A percentile compares a stretch with the other conserved stretches of the same genome.
phyloP scores from a whole-genome alignment of 2,329 filamentous ascomycete genomes.

The Amauroascus verrucosus region DNA sequence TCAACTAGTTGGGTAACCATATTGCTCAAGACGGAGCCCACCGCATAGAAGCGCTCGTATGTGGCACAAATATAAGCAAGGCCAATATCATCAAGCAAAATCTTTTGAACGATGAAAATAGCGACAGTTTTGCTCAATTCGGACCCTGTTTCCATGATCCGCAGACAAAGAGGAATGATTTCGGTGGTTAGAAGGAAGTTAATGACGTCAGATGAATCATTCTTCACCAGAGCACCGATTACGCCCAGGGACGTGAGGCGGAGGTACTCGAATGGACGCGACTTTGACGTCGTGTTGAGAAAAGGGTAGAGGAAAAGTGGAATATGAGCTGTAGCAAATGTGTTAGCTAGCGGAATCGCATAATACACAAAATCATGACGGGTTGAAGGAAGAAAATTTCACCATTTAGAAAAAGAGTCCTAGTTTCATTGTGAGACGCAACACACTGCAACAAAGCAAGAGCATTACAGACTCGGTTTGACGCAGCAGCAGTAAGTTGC shows the following conservation, averaged over 20 bases:
- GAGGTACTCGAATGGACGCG: slow-evolving; percentile 91
- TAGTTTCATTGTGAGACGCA: slow-evolving; percentile 91
- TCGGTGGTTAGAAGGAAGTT: slow-evolving; percentile 97
- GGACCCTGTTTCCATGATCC: slow-evolving; percentile 98
- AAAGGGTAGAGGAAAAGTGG: slow-evolving; percentile 97
- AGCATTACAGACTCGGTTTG: slow-evolving; percentile 94
- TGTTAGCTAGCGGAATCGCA: background rate
- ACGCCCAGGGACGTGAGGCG: slow-evolving; percentile 91
- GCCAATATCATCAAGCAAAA: slow-evolving; percentile 89
- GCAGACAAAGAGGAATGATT: slow-evolving; percentile 92
- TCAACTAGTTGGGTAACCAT: slow-evolving; percentile 98
- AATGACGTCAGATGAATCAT: slow-evolving; percentile 96
- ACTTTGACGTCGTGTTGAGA: slow-evolving; percentile 97
- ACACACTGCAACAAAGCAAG: slow-evolving; percentile 93
- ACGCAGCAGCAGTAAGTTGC: slow-evolving; percentile 92
- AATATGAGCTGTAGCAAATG: slow-evolving; percentile 62
- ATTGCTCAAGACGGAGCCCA: slow-evolving; percentile 93
- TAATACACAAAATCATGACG: background rate
- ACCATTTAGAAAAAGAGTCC: slow-evolving; percentile 90
- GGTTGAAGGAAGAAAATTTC: slow-evolving; percentile 17
- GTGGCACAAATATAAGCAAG: slow-evolving; percentile 98
- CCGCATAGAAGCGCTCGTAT: slow-evolving; percentile 96
- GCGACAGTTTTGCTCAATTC: slow-evolving; percentile 98
- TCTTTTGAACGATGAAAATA: slow-evolving; percentile 99
- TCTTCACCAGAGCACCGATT: slow-evolving; percentile 95